A percentile compares a stretch with the other conserved stretches of the same genome.
Conservation (phyloP, 495 filamentous ascomycete species). For the Filosporella fistucella region DNA sequence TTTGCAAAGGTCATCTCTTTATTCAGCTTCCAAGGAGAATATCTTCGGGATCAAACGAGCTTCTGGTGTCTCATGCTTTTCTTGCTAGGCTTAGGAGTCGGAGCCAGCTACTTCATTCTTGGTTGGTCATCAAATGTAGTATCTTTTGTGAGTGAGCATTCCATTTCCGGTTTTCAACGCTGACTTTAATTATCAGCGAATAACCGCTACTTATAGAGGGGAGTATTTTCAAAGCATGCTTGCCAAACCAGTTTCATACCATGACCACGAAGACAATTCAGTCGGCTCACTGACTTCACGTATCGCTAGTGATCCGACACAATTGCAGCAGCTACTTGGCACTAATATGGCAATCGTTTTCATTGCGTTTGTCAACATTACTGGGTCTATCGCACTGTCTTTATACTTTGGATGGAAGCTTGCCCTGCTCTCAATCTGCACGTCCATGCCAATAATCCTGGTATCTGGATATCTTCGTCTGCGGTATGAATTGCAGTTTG, state of each 20-base stretch:
- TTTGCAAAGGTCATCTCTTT: constrained; percentile 3
- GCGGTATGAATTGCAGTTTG: constrained; percentile 44
- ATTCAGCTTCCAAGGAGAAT: neutral
- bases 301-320: constrained; percentile 14
- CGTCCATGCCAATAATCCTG: constrained; percentile 44
- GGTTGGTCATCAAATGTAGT: constrained; percentile 26
- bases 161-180: neutral
- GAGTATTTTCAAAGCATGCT: constrained; percentile 57
- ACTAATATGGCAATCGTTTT: constrained; percentile 36
- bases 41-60: neutral
- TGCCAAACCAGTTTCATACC: constrained; percentile 26
- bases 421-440: constrained; percentile 42
- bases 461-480: constrained; percentile 44
- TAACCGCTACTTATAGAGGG: constrained; percentile 42
- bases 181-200: constrained; percentile 7
- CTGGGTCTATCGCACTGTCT: constrained; percentile 43
- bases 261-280: constrained; percentile 47
- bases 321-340: neutral
- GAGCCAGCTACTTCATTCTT: constrained; percentile 32
- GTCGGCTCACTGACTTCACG: constrained; percentile 52
- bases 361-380: no score
- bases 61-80: constrained; percentile 38
- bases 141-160: constrained; percentile 1
- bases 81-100: constrained; percentile 35
- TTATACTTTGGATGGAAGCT: constrained; percentile 62